These are phyloP conservation scores for Wickerhamomyces strasburgensis DNA, from an alignment of 805 yeast species.

Conservation along the genomic window DNA sequence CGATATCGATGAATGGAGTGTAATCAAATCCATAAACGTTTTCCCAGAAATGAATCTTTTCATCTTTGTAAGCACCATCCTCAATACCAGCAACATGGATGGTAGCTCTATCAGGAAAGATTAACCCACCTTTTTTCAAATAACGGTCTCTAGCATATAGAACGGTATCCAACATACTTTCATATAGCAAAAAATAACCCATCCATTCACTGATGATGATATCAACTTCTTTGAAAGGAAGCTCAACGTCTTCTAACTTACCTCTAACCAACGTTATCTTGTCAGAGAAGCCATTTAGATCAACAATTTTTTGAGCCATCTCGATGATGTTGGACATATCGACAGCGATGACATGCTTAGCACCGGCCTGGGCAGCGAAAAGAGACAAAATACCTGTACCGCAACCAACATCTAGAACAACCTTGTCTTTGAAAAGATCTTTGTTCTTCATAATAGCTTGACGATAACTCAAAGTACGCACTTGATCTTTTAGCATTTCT, in stretches of 20 bases:
- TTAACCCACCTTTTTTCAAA: constrained; percentile 71
- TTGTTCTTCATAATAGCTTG: constrained; percentile 89
- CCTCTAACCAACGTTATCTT: constrained; percentile 88
- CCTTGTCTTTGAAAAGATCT: constrained; percentile 83
- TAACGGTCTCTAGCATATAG: constrained; percentile 90
- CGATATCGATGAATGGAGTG: constrained; percentile 79
- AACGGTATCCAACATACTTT: constrained; percentile 97
- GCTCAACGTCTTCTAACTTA: constrained; percentile 83
- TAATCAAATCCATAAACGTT: constrained; percentile 97
- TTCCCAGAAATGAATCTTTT: constrained; percentile 91
- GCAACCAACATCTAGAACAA: constrained; percentile 97
- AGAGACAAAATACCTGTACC: constrained; percentile 97
- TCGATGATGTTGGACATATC: constrained; percentile 96
- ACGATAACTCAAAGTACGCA: constrained; percentile 87
- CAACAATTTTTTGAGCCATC: constrained; percentile 88
- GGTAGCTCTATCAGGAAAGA: constrained; percentile 90
- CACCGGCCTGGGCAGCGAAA: constrained; percentile 99
- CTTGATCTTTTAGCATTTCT: constrained; percentile 95
- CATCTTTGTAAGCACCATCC: constrained; percentile 87
- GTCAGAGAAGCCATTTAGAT: constrained; percentile 76
- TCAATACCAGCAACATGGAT: constrained; percentile 90
- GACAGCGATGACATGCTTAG: constrained; percentile 94
- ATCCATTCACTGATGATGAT: constrained; percentile 98
- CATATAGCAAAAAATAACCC: constrained; percentile 96
- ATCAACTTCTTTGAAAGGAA: constrained; percentile 87